These are phyloP conservation scores for Wickerhamiella azyma DNA, from an alignment of 805 yeast genomes.

Conservation along the genomic window DNA sequence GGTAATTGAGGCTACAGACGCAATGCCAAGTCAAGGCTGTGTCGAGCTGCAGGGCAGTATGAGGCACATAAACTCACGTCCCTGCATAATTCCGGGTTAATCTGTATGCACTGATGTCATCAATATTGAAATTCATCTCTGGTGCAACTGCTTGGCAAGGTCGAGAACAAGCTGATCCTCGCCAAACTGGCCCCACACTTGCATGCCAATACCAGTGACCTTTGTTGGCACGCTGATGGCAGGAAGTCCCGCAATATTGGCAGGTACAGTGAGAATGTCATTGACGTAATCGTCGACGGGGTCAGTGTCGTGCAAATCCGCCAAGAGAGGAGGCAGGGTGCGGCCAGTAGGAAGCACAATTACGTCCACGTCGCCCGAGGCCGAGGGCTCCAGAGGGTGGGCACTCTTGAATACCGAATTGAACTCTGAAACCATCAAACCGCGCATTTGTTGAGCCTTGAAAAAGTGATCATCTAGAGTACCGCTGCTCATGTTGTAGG, in stretches of 20 bases:
- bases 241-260: slow-evolving; percentile 85
- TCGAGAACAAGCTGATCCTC: slow-evolving; percentile 54
- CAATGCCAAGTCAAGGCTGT: too few relatives aligned
- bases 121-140: neutral
- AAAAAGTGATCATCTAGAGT: slow-evolving; percentile 59
- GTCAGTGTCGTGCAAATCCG: slow-evolving; percentile 30
- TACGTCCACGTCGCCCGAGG: slow-evolving; percentile 40
- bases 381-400: slow-evolving; percentile 20
- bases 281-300: slow-evolving; percentile 56
- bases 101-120: too few relatives aligned
- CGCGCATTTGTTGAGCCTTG: slow-evolving; percentile 59
- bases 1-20: too few relatives aligned
- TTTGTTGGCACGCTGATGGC: slow-evolving; percentile 60
- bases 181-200: slow-evolving; percentile 76
- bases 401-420: slow-evolving; percentile 38
- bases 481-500: slow-evolving; percentile 68
- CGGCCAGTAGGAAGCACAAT: slow-evolving; percentile 62
- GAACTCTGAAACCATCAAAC: slow-evolving; percentile 48
- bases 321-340: slow-evolving; percentile 39
- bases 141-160: slow-evolving; percentile 20
- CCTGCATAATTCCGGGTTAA: too few relatives aligned
- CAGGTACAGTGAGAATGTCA: slow-evolving; percentile 80
- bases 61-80: too few relatives aligned
- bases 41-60: too few relatives aligned
- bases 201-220: slow-evolving; percentile 47